Evolutionary conservation across 192 early-diverging fungal species (phyloP).

Genomic region (Pilaira anomala): DNA sequence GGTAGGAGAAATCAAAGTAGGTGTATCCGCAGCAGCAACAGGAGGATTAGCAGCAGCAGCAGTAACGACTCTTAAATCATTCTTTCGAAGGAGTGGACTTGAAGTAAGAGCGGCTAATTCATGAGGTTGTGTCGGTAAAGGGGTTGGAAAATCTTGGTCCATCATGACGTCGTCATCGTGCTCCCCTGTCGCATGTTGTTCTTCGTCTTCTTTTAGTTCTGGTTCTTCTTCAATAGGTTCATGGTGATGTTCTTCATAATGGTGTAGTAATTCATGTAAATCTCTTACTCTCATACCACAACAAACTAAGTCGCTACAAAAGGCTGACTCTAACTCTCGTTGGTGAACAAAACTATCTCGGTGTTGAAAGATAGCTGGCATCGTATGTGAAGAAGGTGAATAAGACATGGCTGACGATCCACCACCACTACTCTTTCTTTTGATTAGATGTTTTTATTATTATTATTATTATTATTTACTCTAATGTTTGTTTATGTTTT

Average conservation of each 20-base stretch:
- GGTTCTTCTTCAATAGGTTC: constrained; percentile 76
- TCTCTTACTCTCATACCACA: constrained; percentile 83
- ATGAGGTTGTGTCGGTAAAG: constrained; percentile 14
- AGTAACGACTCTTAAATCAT: no score
- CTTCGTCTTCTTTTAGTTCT: neutral
- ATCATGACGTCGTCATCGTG: constrained; percentile 17
- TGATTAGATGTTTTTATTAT: neutral
- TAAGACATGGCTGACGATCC: constrained; percentile 3
- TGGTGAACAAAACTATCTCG: constrained; percentile 28
- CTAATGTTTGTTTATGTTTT: neutral
- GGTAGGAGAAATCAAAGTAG: neutral
- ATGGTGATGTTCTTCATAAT: constrained; percentile 92
- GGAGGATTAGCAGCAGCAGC: neutral
- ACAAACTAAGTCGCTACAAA: constrained; percentile 92
- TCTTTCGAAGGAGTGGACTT: neutral
- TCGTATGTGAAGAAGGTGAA: constrained; percentile 20
- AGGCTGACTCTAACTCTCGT: constrained; percentile 77
- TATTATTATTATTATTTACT: neutral
- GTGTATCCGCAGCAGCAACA: neutral
- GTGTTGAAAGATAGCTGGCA: constrained; percentile 19
- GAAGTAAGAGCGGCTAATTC: constrained; percentile 1
- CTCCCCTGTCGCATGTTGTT: neutral
- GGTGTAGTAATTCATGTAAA: constrained; percentile 91
- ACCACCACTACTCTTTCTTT: neutral
- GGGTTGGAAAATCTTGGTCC: neutral